phyloP scores from a whole-genome alignment of 176 grass and related monocot species.

The Oryza coarctata region DNA sequence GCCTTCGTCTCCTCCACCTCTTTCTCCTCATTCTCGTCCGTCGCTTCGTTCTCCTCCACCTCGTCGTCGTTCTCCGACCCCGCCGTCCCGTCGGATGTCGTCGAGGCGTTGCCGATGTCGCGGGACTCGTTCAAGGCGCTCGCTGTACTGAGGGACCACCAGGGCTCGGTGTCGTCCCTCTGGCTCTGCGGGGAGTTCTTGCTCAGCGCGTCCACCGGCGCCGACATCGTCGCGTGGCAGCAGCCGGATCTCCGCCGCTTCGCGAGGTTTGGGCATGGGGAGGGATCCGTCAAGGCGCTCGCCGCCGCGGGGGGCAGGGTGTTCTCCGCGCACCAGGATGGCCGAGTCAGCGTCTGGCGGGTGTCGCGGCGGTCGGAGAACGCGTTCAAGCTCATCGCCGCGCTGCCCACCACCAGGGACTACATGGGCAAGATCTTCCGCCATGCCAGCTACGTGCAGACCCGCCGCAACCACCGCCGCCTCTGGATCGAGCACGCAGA shows the following conservation, averaged over 20 bases:
- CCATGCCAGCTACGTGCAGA: slow-evolving; percentile 73
- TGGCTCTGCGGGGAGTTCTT: slow-evolving; percentile 92
- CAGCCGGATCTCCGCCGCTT: slow-evolving; percentile 81
- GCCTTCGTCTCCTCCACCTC: not conserved
- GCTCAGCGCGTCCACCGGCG: slow-evolving; percentile 71
- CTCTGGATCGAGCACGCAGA: slow-evolving; percentile 98
- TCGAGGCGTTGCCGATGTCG: not conserved
- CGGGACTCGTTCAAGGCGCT: slow-evolving; percentile 47
- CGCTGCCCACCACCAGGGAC: slow-evolving; percentile 75
- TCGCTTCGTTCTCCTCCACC: not conserved
- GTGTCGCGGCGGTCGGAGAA: slow-evolving; percentile 69
- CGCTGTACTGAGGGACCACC: slow-evolving; percentile 60
- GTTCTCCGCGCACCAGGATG: slow-evolving; percentile 93
- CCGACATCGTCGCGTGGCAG: slow-evolving; percentile 86
- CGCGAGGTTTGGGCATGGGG: slow-evolving; percentile 63
- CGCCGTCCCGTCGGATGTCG: not conserved
- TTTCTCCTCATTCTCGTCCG: not conserved
- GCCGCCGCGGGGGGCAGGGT: slow-evolving; percentile 51
- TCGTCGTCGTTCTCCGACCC: not conserved
- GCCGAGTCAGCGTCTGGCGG: slow-evolving; percentile 86
- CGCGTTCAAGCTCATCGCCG: slow-evolving; percentile 70
- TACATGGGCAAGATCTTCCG: slow-evolving; percentile 66
- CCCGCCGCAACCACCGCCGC: slow-evolving; percentile 43
- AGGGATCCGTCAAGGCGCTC: slow-evolving; percentile 85
- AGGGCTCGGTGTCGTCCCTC: slow-evolving; percentile 66